Conservation (phyloP, 176 grass and related monocot species). For the Miscanthus lutarioriparius region DNA sequence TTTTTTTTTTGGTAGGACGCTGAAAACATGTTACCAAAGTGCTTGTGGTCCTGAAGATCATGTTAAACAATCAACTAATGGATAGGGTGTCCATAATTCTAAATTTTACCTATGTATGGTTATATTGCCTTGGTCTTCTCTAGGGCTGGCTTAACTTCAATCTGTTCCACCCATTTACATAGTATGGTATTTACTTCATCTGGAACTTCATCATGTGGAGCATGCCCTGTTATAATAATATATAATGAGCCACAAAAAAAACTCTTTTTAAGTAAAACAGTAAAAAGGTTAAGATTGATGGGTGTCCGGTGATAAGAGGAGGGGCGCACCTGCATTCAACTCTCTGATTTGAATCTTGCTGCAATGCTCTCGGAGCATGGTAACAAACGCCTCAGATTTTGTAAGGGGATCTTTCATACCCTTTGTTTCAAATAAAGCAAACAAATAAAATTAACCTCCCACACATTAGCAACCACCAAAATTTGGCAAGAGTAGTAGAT, state of each 20-base stretch:
- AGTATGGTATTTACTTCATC: constrained; percentile 71
- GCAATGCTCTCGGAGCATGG: constrained; percentile 76
- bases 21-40: constrained; percentile 25
- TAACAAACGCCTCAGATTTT: constrained; percentile 70
- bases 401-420: constrained; percentile 83
- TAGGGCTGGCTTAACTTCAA: constrained; percentile 40
- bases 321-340: constrained; percentile 69
- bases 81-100: neutral
- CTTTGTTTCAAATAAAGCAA: constrained; percentile 39
- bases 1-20: neutral
- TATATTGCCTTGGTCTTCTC: constrained; percentile 46
- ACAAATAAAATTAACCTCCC: constrained; percentile 23
- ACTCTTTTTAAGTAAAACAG: neutral
- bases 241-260: neutral
- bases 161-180: constrained; percentile 58
- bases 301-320: neutral
- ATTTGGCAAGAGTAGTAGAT: constrained; percentile 32
- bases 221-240: constrained; percentile 63
- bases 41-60: neutral
- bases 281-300: neutral
- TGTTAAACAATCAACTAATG: constrained; percentile 21
- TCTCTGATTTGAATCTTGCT: constrained; percentile 57
- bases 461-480: constrained; percentile 29
- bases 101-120: constrained; percentile 29
- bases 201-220: constrained; percentile 88